phyloP scores from a whole-genome alignment of 805 yeast genomes.

The Lachancea fermentati region DNA sequence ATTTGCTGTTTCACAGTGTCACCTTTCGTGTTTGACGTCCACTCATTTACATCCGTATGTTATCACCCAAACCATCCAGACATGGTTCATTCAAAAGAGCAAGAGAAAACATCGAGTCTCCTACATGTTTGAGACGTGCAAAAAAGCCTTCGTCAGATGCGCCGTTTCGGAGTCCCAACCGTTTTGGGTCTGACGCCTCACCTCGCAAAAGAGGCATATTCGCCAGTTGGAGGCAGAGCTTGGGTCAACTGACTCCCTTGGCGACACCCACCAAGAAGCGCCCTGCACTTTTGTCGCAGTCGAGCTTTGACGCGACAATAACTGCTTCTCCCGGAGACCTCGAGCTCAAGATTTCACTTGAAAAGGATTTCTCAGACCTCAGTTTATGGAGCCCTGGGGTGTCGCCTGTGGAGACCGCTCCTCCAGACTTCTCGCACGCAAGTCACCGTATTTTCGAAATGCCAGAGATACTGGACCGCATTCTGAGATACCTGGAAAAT shows the following conservation, averaged over 20 bases:
- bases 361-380: slow-evolving; percentile 7
- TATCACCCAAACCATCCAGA: background rate
- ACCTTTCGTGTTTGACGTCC: slow-evolving; percentile 2
- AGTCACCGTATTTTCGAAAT: slow-evolving; percentile 48
- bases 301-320: background rate
- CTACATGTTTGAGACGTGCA: background rate
- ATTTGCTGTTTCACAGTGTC: background rate
- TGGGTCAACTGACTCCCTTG: slow-evolving; percentile 3
- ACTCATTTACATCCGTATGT: slow-evolving; percentile 2
- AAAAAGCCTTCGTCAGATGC: background rate
- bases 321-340: background rate
- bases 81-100: slow-evolving; percentile 16
- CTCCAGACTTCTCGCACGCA: background rate
- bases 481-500: slow-evolving; percentile 55
- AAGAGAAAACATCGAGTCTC: slow-evolving; percentile 14
- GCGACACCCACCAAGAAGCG: slow-evolving; percentile 6
- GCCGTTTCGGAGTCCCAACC: background rate
- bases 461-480: slow-evolving; percentile 68
- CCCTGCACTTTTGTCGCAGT: background rate
- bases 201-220: background rate
- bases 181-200: background rate
- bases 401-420: background rate
- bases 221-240: background rate
- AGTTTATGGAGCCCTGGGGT: slow-evolving; percentile 2
- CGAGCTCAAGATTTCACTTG: slow-evolving; percentile 1